These are phyloP conservation scores for Collybia sordida DNA, from an alignment of 768 basidiomycete genomes.

Conservation along the genomic window DNA sequence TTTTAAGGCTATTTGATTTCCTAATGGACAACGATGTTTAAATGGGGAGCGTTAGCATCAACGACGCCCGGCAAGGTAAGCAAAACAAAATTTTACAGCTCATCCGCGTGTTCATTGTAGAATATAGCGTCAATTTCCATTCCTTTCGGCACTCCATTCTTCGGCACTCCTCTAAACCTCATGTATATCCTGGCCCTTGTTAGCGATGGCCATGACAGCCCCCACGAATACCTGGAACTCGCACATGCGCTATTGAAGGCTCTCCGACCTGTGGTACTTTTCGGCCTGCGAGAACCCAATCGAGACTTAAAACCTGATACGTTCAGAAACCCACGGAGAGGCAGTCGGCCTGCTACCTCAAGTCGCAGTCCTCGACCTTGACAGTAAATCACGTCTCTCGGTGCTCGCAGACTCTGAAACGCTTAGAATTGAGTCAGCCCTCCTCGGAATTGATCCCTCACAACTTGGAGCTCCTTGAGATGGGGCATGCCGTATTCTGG, in stretches of 20 bases:
- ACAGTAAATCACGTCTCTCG: not conserved
- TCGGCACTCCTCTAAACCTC: no score
- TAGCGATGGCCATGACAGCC: no score
- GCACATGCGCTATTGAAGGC: no score
- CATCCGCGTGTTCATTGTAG: slow-evolving; percentile 58
- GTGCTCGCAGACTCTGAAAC: not conserved
- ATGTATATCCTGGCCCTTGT: no score
- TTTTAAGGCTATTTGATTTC: slow-evolving; percentile 91
- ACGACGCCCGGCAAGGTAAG: slow-evolving; percentile 84
- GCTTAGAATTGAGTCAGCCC: slow-evolving; percentile 13
- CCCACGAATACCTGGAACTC: no score
- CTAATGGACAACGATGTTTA: slow-evolving; percentile 89
- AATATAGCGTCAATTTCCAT: no score
- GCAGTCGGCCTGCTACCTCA: slow-evolving; percentile 1
- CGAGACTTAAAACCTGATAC: no score
- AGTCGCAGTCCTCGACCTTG: not conserved
- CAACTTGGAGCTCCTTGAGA: slow-evolving; percentile 32
- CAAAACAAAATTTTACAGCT: slow-evolving; percentile 80
- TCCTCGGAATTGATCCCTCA: slow-evolving; percentile 19
- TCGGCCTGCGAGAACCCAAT: no score
- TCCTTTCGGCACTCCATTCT: no score
- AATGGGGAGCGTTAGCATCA: slow-evolving; percentile 91
- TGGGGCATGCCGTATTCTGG: slow-evolving; percentile 28
- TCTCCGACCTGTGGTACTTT: no score
- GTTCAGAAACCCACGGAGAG: not conserved